A percentile compares a stretch with the other conserved stretches of the same genome.
Conservation (phyloP, 352 stramenopile species). For the Ophiocytium majus region DNA sequence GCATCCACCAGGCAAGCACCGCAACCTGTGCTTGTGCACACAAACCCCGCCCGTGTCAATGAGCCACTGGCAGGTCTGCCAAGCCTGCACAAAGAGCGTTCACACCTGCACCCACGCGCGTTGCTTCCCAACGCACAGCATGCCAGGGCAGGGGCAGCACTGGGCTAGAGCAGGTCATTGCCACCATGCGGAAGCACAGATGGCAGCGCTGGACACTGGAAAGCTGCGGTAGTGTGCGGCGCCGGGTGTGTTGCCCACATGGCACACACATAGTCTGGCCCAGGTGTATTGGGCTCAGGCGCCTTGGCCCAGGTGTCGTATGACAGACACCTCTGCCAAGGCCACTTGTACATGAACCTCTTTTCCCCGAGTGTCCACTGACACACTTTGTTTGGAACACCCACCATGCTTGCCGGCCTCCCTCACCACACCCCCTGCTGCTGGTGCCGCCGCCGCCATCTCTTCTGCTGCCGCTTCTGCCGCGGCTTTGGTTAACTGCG, state of each 20-base stretch:
- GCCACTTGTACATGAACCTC: not conserved
- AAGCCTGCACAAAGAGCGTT: too few species aligned
- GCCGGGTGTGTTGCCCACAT: too few species aligned
- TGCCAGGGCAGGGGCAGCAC: not conserved
- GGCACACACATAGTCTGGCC: too few species aligned
- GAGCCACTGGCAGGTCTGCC: constrained; percentile 63
- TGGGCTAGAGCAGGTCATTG: not conserved
- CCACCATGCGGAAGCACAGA: not conserved
- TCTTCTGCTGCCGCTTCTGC: not conserved
- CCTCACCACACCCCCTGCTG: not conserved
- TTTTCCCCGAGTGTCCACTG: not conserved
- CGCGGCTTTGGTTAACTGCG: not conserved
- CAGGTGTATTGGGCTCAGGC: too few species aligned
- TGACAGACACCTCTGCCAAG: not conserved
- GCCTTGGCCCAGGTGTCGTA: too few species aligned
- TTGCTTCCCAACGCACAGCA: not conserved
- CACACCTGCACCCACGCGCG: not conserved
- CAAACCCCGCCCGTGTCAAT: not conserved
- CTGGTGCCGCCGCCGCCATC: not conserved
- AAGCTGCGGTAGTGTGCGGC: too few species aligned
- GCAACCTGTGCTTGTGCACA: not conserved
- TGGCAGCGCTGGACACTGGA: too few species aligned
- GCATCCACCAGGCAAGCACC: constrained; percentile 73
- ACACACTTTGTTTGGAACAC: not conserved
- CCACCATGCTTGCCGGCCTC: not conserved